Evolutionary conservation across 2,329 filamentous ascomycete species (phyloP).

Genomic region (Grosmannia serpens): DNA sequence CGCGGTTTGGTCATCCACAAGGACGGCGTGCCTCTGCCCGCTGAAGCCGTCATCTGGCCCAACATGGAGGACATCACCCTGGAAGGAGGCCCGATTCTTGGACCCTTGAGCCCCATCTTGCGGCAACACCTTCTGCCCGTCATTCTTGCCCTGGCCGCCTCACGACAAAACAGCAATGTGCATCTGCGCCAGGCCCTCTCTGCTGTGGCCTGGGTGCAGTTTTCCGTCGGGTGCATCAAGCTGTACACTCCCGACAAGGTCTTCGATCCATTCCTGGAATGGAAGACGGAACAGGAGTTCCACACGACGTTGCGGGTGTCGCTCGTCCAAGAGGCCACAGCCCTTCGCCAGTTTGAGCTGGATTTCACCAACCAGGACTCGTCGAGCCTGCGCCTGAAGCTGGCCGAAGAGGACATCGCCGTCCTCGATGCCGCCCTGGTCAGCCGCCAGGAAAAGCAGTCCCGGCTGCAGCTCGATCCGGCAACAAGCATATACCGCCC

Average conservation of each 20-base stretch:
- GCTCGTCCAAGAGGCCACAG: conserved; percentile 44
- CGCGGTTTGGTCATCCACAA: conserved; percentile 1
- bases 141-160: conserved; percentile 30
- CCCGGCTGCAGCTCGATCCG: not conserved
- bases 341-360: conserved; percentile 53
- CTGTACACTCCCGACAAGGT: conserved; percentile 78
- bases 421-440: conserved; percentile 1
- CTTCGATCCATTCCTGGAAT: conserved; percentile 66
- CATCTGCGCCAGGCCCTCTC: conserved; percentile 20
- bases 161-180: conserved; percentile 15
- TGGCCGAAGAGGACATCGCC: conserved; percentile 50
- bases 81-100: not conserved
- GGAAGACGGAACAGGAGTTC: conserved; percentile 52
- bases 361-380: conserved; percentile 56
- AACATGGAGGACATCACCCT: not conserved
- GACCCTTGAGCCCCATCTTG: conserved; percentile 22
- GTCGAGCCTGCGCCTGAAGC: conserved; percentile 49
- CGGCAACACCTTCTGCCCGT: conserved; percentile 33
- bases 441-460: not conserved
- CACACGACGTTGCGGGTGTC: conserved; percentile 41
- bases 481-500: conserved; percentile 9
- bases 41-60: conserved; percentile 5
- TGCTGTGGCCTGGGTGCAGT: conserved; percentile 60
- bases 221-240: conserved; percentile 61
- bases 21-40: not conserved